A percentile compares a stretch with the other conserved stretches of the same genome.
These are phyloP conservation scores for Perkinsus olseni DNA, from an alignment of 169 alveolate genomes.

Conservation along the genomic window DNA sequence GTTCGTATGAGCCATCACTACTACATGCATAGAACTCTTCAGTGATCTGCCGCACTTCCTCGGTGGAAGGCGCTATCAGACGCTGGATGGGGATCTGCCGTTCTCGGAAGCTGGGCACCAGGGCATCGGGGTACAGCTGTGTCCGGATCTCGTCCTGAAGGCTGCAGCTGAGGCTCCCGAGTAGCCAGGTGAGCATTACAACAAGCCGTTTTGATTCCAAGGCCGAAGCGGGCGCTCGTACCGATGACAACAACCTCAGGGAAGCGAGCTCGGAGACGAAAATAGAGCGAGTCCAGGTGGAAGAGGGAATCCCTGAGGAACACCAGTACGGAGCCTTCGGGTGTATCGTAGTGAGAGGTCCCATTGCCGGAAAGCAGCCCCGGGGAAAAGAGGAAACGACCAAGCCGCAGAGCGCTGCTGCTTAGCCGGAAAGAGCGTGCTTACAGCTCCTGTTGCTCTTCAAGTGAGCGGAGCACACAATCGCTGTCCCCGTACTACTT, in stretches of 20 bases:
- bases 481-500: neutral
- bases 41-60: neutral
- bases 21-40: neutral
- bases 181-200: neutral
- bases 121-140: neutral
- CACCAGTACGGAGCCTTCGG: no score
- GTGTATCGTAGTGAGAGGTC: no score
- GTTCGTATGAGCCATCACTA: neutral
- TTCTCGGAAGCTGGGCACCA: neutral
- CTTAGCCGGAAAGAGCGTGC: no score
- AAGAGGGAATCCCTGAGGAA: constrained; percentile 49
- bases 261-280: constrained; percentile 32
- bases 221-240: constrained; percentile 53
- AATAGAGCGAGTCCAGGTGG: constrained; percentile 50
- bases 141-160: neutral
- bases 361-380: no score
- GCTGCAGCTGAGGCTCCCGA: neutral
- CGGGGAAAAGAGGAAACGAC: no score
- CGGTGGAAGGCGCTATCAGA: neutral
- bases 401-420: no score
- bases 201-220: constrained; percentile 30
- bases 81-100: neutral
- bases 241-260: constrained; percentile 52
- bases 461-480: neutral
- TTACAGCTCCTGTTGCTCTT: neutral